phyloP scores from a whole-genome alignment of 352 stramenopile species.

The Phytophthora pistaciae region DNA sequence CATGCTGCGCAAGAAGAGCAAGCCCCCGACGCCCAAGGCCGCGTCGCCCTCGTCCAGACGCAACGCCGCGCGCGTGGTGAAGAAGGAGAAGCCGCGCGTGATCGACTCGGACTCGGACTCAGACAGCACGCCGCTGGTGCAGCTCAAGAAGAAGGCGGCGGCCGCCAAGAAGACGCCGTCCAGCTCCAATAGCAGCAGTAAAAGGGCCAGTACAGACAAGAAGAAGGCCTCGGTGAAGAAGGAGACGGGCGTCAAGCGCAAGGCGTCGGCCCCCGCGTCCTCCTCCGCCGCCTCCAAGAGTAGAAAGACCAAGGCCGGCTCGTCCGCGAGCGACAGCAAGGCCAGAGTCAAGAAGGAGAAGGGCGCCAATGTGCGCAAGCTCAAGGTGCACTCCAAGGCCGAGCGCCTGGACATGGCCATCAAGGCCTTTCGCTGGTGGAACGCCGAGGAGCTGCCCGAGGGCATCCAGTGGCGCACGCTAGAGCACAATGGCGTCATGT shows the following conservation, averaged over 20 bases:
- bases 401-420: conserved; percentile 97
- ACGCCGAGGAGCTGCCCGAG: conserved; percentile 93
- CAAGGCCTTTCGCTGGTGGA: conserved; percentile 99
- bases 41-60: conserved; percentile 15
- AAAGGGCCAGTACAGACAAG: conserved; percentile 24
- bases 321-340: conserved; percentile 35
- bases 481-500: conserved; percentile 99
- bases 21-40: conserved; percentile 33
- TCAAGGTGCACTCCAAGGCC: conserved; percentile 95
- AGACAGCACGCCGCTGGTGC: conserved; percentile 80
- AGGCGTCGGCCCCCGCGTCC: conserved; percentile 41
- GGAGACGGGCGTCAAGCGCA: conserved; percentile 68
- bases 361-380: conserved; percentile 69
- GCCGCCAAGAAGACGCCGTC: conserved; percentile 56
- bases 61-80: conserved; percentile 24
- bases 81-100: conserved; percentile 39
- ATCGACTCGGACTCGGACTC: conserved; percentile 75
- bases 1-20: conserved; percentile 70
- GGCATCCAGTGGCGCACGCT: conserved; percentile 99
- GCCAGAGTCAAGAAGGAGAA: conserved; percentile 63
- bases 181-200: conserved; percentile 20
- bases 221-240: conserved; percentile 56
- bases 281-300: conserved; percentile 40
- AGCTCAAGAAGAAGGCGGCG: conserved; percentile 78
- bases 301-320: conserved; percentile 48